These are phyloP conservation scores for Helichrysum umbraculigerum DNA, from an alignment of 129 eudicot genomes.

Conservation along the genomic window DNA sequence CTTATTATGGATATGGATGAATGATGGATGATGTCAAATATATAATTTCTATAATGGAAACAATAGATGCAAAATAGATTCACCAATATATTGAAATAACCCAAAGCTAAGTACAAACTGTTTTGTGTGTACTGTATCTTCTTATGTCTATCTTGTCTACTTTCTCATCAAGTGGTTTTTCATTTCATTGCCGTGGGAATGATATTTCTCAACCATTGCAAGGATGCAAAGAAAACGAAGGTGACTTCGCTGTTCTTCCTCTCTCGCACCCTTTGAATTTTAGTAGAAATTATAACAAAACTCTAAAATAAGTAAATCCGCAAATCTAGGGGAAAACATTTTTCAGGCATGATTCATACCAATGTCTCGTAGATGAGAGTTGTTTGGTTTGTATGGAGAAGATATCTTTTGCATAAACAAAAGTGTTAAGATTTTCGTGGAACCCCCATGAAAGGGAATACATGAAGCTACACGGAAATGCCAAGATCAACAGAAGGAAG, in stretches of 20 bases:
- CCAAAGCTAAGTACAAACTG: not conserved
- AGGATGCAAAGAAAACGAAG: slow-evolving; percentile 31
- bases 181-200: slow-evolving; percentile 17
- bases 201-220: slow-evolving; percentile 8
- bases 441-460: too few species aligned
- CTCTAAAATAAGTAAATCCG: not conserved
- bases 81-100: not conserved
- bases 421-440: not conserved
- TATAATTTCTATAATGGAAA: not conserved
- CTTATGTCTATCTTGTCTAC: not conserved
- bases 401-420: not conserved
- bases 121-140: not conserved
- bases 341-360: not conserved
- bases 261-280: not conserved
- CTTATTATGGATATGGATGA: too few species aligned
- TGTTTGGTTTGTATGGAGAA: not conserved
- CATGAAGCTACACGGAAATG: too few species aligned
- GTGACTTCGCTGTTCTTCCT: slow-evolving; percentile 14
- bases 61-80: not conserved
- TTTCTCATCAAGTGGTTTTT: slow-evolving; percentile 16
- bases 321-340: not conserved
- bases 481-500: too few species aligned
- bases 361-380: not conserved
- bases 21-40: not conserved
- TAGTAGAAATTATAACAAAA: not conserved